Evolutionary conservation across 768 basidiomycete species (phyloP).

Genomic region (Leccinum rimulosum): DNA sequence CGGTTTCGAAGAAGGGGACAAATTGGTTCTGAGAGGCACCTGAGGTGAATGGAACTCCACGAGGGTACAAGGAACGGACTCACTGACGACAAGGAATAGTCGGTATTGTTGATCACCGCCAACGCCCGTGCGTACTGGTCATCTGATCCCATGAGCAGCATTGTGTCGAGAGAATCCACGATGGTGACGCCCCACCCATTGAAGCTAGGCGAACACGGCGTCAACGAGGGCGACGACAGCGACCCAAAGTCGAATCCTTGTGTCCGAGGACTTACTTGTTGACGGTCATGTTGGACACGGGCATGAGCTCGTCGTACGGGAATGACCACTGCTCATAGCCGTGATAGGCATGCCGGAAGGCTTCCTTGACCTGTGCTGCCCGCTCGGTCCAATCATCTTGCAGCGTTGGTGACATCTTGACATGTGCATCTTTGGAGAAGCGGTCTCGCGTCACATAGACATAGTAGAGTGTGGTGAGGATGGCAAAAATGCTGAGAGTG

Average conservation of each 20-base stretch:
- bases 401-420: constrained; percentile 14
- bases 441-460: constrained; percentile 3
- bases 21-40: constrained; percentile 25
- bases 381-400: constrained; percentile 45
- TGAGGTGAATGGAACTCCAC: background rate
- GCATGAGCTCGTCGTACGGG: constrained; percentile 61
- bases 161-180: constrained; percentile 82
- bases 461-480: constrained; percentile 20
- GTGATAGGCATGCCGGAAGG: constrained; percentile 64
- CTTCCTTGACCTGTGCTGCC: constrained; percentile 55
- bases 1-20: constrained; percentile 74
- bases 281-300: constrained; percentile 42
- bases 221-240: background rate
- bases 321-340: constrained; percentile 63
- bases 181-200: constrained; percentile 79
- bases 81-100: constrained; percentile 48
- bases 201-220: constrained; percentile 43
- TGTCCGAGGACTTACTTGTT: constrained; percentile 46
- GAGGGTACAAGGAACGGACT: constrained; percentile 2
- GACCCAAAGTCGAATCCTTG: background rate
- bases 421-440: background rate
- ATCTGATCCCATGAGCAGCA: constrained; percentile 75
- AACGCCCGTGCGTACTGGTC: constrained; percentile 68
- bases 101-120: constrained; percentile 43
- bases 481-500: constrained; percentile 5